A percentile compares a stretch with the other conserved stretches of the same genome.
Conservation (phyloP, 1,284 basidiomycete genomes). For the Porogramme epimiltina region DNA sequence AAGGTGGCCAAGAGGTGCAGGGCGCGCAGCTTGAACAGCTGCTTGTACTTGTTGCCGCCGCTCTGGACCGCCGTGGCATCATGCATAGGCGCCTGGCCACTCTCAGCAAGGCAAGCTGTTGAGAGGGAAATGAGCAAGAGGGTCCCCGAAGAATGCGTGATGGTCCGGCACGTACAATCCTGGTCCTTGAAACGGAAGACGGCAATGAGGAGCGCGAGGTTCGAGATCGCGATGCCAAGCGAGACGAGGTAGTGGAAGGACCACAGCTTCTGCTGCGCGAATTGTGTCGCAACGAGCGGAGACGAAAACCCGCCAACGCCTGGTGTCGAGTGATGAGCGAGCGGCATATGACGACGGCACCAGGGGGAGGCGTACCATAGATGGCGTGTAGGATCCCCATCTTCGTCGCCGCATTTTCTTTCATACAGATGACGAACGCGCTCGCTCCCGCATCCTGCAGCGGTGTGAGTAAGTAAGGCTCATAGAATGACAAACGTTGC, state of each 20-base stretch:
- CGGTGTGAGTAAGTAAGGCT: too few relatives aligned
- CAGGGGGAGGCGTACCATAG: conserved; percentile 29
- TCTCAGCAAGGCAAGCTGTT: conserved; percentile 34
- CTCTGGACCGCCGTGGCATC: conserved; percentile 10
- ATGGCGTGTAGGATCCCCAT: conserved; percentile 67
- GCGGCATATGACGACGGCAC: neutral
- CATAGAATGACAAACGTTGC: too few relatives aligned
- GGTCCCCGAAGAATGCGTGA: neutral
- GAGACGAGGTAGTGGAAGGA: conserved; percentile 70
- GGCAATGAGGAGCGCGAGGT: conserved; percentile 40
- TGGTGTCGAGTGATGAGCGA: conserved; percentile 25
- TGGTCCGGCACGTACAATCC: conserved; percentile 41
- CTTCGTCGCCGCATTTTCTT: conserved; percentile 47
- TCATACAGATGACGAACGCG: conserved; percentile 52
- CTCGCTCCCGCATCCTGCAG: conserved; percentile 59
- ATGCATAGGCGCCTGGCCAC: conserved; percentile 33
- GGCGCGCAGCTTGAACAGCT: conserved; percentile 39
- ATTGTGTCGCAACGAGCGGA: conserved; percentile 67
- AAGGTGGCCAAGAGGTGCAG: conserved; percentile 48
- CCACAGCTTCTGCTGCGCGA: conserved; percentile 51
- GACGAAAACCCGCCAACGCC: conserved; percentile 61
- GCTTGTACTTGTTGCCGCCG: conserved; percentile 37
- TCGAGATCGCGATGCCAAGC: conserved; percentile 54
- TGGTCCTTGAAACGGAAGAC: conserved; percentile 60
- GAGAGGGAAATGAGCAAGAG: too few relatives aligned